Base-by-base conservation (phyloP, 1,139 yeast species). In the Sugiyamaella castrensis region DNA sequence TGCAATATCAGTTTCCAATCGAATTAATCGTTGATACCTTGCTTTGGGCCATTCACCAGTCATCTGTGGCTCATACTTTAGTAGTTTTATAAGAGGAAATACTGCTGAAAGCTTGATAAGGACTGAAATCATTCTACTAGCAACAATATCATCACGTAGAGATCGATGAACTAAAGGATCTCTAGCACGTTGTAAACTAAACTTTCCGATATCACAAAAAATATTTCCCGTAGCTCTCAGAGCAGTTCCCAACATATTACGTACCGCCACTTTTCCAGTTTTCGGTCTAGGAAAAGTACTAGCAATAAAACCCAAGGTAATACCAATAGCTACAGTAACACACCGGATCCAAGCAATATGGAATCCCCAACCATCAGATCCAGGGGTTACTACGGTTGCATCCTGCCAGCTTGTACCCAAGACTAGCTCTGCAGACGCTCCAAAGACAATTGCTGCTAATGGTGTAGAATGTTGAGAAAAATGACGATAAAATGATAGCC, bases 301-400 rank as follows among this genome's bases (percentile, higher is more conserved):
- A 13, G 65, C 66, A 26, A 68, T 35, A 35, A 64, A 64, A 1
- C 67, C 69, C n/a, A 65, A 50, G 1, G 59, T 27, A 9, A 68
- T 50, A 2, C 72, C 72, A 30, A 63, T 56, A 8, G 59, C 36
- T 10, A 67, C 71, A 1, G 67, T 60, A 7, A 64, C 65, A 32
- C 66, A 65, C 27, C 72, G 59, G 9, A 63, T 53, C 71, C 71
- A 69, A 1, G 70, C 70, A 11, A 66, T 66, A 2, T 55, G 47
- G 53, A 60, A 67, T 0, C 72, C 72, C 11, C 43, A 39, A 3
- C 67, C 68, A 43, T 47, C 24, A 38, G 46, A 40, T 36, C 58
- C 30, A 43, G 52, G 11, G 1, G 50, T 34, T 9, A 47, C 48
- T 4, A 43, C 13, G n/a, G 24, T 34, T 4, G 45, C 45, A 35